Evolutionary conservation across 768 basidiomycete species (phyloP).

Genomic region (Podaxis carcinomalis): DNA sequence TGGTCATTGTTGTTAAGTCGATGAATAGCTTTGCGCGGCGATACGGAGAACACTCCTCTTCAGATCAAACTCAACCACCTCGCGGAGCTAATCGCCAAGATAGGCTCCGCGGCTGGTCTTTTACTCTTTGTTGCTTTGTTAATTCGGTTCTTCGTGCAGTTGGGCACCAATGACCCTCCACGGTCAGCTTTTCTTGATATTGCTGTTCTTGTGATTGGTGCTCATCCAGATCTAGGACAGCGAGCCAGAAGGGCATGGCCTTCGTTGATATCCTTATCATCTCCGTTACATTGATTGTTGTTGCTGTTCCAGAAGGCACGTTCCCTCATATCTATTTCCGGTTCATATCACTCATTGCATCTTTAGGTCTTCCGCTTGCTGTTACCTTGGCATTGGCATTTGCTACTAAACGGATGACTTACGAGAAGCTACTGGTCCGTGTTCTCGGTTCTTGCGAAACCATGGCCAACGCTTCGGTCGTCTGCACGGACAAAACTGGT

Average conservation of each 20-base stretch:
- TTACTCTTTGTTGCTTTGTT: slow-evolving; percentile 79
- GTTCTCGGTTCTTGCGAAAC: slow-evolving; percentile 97
- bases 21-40: slow-evolving; percentile 72
- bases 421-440: slow-evolving; percentile 91
- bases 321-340: background rate
- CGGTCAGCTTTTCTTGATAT: slow-evolving; percentile 34
- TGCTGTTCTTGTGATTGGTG: background rate
- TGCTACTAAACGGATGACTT: slow-evolving; percentile 97
- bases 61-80: slow-evolving; percentile 90
- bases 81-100: slow-evolving; percentile 94
- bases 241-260: slow-evolving; percentile 81
- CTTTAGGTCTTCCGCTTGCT: slow-evolving; percentile 81
- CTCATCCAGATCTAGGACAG: slow-evolving; percentile 36
- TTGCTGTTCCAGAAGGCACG: slow-evolving; percentile 45
- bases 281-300: slow-evolving; percentile 72
- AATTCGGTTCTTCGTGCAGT: slow-evolving; percentile 93
- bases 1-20: background rate
- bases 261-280: slow-evolving; percentile 96
- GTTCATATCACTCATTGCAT: slow-evolving; percentile 6
- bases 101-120: slow-evolving; percentile 79
- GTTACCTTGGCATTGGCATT: slow-evolving; percentile 96
- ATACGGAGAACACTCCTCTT: slow-evolving; percentile 86
- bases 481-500: slow-evolving; percentile 96
- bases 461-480: slow-evolving; percentile 96
- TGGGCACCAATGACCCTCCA: slow-evolving; percentile 54